Evolutionary conservation across 2,329 filamentous ascomycete species (phyloP), one percentile per base, ranked within the genome.

Genomic region (Fusarium fujikuroi): DNA sequence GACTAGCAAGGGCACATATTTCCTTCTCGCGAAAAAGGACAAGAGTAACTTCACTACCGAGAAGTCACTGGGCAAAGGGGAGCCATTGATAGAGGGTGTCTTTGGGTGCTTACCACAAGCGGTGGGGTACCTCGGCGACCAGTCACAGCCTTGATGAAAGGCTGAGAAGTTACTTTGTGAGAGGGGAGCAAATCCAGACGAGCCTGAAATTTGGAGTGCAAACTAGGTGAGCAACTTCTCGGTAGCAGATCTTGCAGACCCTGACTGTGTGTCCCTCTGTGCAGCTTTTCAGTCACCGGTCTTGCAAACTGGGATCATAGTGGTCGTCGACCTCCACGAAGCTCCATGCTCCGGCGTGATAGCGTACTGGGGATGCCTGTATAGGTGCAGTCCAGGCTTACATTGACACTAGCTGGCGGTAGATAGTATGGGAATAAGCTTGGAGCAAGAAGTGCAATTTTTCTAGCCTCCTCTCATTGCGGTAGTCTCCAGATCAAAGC

Each of bases 1-100:
- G 14, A 25, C 18, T 9, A 12, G 4, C 2, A n/a, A n/a, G 4
- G 2, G 6, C 3, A 30, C 9, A 7, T 11, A 30, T 30, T 9
- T 30, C 30, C 5, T 11, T 16, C 6, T 25, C 14, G 15, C 44
- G 9, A 21, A 11, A 12, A 30, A 49, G 18, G 15, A 19, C 30
- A 36, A 52, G n/a, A 52, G 23, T 28, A 18, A 7, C 43, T 9
- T 36, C n/a, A 16, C 7, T 25, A 19, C 47, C 32, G n/a, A 25
- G n/a, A 50, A 32, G 30, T 12, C 28, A 4, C 30, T 4, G 1
- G 30, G 30, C 30, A 11, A 32, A 9, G 30, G 4, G 30, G 4
- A 32, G 30, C 30, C 30, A 32, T 32, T 32, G 30, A 4, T 9
- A 12, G 4, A 32, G 30, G 3, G 4, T 32, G 30, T 32, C 30